These are phyloP conservation scores for Plicaturopsis crispa DNA, from an alignment of 768 basidiomycete species.

Conservation along the genomic window DNA sequence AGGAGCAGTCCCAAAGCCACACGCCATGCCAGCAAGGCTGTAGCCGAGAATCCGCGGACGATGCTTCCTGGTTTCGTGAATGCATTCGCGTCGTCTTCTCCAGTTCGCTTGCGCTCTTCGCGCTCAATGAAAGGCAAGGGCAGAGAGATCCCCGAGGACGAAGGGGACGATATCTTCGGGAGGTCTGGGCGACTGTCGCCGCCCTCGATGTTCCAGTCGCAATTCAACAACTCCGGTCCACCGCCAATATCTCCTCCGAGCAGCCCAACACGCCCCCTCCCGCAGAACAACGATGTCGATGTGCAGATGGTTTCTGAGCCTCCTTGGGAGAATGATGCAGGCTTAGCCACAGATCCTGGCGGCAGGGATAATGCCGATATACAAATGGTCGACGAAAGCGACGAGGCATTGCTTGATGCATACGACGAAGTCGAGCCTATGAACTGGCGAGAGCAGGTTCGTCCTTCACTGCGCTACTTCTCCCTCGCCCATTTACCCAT, in stretches of 20 bases:
- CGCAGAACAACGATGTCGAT: constrained; percentile 8
- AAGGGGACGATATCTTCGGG: neutral
- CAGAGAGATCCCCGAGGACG: constrained; percentile 15
- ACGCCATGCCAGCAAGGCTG: constrained; percentile 21
- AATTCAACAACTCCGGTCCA: constrained; percentile 6
- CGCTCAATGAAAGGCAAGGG: neutral
- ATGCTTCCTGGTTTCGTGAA: constrained; percentile 49
- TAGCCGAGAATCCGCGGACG: constrained; percentile 22
- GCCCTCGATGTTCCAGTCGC: neutral
- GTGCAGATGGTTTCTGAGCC: constrained; percentile 12
- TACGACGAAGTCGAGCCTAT: constrained; percentile 28
- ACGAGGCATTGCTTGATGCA: constrained; percentile 21
- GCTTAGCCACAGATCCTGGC: neutral
- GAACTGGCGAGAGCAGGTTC: constrained; percentile 53
- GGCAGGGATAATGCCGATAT: constrained; percentile 1
- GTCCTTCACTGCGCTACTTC: constrained; percentile 8
- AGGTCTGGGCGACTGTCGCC: constrained; percentile 1
- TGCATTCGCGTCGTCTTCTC: constrained; percentile 36
- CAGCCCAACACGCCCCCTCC: constrained; percentile 13
- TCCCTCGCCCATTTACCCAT: neutral
- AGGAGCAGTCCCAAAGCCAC: constrained; percentile 15
- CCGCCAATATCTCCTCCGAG: constrained; percentile 14
- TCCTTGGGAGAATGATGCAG: neutral
- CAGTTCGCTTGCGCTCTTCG: constrained; percentile 17
- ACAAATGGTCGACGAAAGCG: constrained; percentile 24